These are phyloP conservation scores for Coniferiporia sulphurascens DNA, from an alignment of 1,284 basidiomycete species.

Conservation along the genomic window DNA sequence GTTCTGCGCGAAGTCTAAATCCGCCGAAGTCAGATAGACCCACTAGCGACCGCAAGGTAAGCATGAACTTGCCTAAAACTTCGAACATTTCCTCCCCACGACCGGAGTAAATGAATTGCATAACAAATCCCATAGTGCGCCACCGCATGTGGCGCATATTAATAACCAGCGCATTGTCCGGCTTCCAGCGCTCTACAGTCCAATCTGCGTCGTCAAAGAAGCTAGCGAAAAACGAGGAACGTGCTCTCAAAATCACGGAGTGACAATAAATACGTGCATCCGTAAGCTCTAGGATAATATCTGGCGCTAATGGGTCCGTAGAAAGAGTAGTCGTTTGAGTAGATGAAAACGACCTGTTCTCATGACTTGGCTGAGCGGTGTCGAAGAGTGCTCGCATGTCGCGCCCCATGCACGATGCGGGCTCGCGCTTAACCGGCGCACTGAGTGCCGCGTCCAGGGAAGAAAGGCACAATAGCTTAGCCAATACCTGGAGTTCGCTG, in stretches of 20 bases:
- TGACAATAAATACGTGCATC: conserved; percentile 71
- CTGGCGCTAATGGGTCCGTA: conserved; percentile 40
- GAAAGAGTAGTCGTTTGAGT: conserved; percentile 15
- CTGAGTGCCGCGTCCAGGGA: conserved; percentile 50
- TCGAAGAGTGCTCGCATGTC: conserved; percentile 48
- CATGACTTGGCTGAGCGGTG: conserved; percentile 24
- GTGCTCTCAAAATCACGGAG: conserved; percentile 73
- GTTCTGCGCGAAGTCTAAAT: conserved; percentile 57
- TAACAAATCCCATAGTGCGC: conserved; percentile 73
- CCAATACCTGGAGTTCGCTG: conserved; percentile 53
- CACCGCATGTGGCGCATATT: conserved; percentile 74
- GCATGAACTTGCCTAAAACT: conserved; percentile 49
- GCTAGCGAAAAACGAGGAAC: conserved; percentile 83
- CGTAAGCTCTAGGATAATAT: conserved; percentile 72
- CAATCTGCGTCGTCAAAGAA: conserved; percentile 86
- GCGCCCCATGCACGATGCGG: conserved; percentile 39
- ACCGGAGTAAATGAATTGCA: conserved; percentile 80
- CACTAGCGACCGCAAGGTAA: conserved; percentile 6
- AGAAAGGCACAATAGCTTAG: conserved; percentile 50
- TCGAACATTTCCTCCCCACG: conserved; percentile 72
- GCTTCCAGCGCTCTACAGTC: conserved; percentile 56
- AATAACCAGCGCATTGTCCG: conserved; percentile 53
- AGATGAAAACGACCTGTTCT: conserved; percentile 11
- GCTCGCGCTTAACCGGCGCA: conserved; percentile 45
- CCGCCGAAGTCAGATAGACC: background rate